phyloP scores from a whole-genome alignment of 2,329 filamentous ascomycete species.

The Macroventuria anomochaeta region DNA sequence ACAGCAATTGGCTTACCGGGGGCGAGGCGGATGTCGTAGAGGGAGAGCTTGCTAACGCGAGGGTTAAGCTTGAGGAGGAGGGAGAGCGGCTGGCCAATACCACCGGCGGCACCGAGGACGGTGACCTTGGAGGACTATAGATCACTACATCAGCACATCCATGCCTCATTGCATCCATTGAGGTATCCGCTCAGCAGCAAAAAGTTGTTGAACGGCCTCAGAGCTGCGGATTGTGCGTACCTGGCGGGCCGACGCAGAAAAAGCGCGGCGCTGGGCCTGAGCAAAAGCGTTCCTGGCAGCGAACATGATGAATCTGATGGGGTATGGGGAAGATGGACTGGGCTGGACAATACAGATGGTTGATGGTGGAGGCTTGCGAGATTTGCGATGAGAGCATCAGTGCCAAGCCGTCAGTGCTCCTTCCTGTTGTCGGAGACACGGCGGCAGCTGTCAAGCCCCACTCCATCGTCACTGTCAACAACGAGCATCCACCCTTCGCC shows the following conservation, averaged over 20 bases:
- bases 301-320: constrained; percentile 65
- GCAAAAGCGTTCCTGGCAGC: constrained; percentile 62
- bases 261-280: constrained; percentile 59
- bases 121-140: constrained; percentile 92
- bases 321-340: constrained; percentile 32
- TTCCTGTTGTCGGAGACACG: constrained; percentile 6
- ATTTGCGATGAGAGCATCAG: constrained; percentile 29
- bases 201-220: constrained; percentile 31
- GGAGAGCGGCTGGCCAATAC: constrained; percentile 97
- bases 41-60: constrained; percentile 87
- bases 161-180: constrained; percentile 12
- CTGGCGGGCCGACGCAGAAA: constrained; percentile 60
- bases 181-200: constrained; percentile 17
- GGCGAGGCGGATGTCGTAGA: constrained; percentile 96
- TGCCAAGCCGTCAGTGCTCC: constrained; percentile 16
- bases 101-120: constrained; percentile 94
- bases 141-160: constrained; percentile 33
- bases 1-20: constrained; percentile 70
- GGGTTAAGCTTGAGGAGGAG: constrained; percentile 99
- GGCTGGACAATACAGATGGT: constrained; percentile 29
- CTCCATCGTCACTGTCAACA: constrained; percentile 2
- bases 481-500: constrained; percentile 1
- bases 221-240: constrained; percentile 46
- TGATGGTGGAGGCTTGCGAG: constrained; percentile 25
- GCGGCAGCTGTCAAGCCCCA: constrained; percentile 6